These are phyloP conservation scores for Lumnitzera littorea DNA, from an alignment of 345 rosid genomes.

Conservation along the genomic window DNA sequence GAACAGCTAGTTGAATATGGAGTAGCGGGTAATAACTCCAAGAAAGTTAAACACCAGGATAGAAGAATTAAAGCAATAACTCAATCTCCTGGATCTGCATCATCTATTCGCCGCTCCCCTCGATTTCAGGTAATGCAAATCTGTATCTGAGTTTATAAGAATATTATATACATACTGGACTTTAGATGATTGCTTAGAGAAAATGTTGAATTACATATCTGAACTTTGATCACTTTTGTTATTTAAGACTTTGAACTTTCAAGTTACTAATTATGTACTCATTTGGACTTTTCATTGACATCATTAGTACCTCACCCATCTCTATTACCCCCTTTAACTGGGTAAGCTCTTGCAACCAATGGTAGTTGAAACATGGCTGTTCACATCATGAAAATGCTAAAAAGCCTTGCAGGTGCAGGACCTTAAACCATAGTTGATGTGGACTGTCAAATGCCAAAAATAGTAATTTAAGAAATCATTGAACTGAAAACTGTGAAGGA, in stretches of 20 bases:
- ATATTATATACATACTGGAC: not conserved
- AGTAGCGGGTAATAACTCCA: slow-evolving; percentile 23
- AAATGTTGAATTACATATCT: not conserved
- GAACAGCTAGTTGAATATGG: slow-evolving; percentile 21
- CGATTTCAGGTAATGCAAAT: slow-evolving; percentile 40
- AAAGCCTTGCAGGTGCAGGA: too few relatives aligned
- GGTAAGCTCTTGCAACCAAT: too few relatives aligned
- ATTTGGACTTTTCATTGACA: too few relatives aligned
- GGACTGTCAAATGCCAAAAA: too few relatives aligned
- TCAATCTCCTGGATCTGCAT: slow-evolving; percentile 43
- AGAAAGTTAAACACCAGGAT: slow-evolving; percentile 22
- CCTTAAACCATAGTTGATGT: too few relatives aligned
- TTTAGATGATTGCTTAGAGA: not conserved
- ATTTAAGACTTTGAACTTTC: not conserved
- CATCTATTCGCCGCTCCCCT: slow-evolving; percentile 48
- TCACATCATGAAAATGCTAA: too few relatives aligned
- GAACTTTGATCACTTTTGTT: not conserved
- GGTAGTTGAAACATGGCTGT: too few relatives aligned
- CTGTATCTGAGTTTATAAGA: not conserved
- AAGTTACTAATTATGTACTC: too few relatives aligned
- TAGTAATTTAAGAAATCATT: too few relatives aligned
- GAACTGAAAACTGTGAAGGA: too few relatives aligned
- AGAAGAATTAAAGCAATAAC: slow-evolving; percentile 22
- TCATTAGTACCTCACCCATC: too few relatives aligned
- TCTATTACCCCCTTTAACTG: too few relatives aligned